phyloP scores from a whole-genome alignment of 257 asterid species.

The Buddleja alternifolia region DNA sequence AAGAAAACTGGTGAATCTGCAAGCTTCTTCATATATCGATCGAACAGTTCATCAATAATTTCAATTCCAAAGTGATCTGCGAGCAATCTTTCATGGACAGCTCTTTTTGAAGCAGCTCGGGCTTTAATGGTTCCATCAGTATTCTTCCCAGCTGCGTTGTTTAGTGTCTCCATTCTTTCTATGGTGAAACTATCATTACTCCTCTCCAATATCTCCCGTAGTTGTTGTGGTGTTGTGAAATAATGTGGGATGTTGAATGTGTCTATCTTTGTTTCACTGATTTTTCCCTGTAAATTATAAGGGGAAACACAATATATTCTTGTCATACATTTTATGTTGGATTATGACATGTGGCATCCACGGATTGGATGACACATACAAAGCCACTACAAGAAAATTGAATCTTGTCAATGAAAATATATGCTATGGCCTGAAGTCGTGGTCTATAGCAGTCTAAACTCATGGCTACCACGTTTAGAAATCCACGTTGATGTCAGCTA shows the following conservation, averaged over 20 bases:
- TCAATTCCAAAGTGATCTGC: slow-evolving; percentile 35
- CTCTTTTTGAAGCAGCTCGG: neutral
- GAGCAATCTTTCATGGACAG: slow-evolving; percentile 26
- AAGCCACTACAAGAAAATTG: no score
- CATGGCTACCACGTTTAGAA: no score
- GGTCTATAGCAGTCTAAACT: no score
- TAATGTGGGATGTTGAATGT: slow-evolving; percentile 36
- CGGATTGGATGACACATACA: no score
- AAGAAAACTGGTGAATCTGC: slow-evolving; percentile 18
- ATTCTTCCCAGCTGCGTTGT: slow-evolving; percentile 28
- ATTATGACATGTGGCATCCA: no score
- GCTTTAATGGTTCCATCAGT: neutral
- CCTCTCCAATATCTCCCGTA: slow-evolving; percentile 23
- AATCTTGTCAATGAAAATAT: no score
- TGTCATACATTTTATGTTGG: no score
- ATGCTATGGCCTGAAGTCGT: no score
- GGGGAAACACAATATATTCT: no score
- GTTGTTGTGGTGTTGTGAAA: slow-evolving; percentile 23
- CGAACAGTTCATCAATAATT: slow-evolving; percentile 40
- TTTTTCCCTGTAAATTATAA: slow-evolving; percentile 27
- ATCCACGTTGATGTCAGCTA: no score
- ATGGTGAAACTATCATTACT: slow-evolving; percentile 27
- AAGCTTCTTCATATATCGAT: slow-evolving; percentile 26
- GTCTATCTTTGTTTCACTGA: slow-evolving; percentile 33
- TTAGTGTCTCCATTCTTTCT: slow-evolving; percentile 38